Percentiles rank a stretch among this genome's conserved stretches.
Evolutionary conservation across 2,329 filamentous ascomycete species (phyloP).

Genomic region (Xylaria multiplex): DNA sequence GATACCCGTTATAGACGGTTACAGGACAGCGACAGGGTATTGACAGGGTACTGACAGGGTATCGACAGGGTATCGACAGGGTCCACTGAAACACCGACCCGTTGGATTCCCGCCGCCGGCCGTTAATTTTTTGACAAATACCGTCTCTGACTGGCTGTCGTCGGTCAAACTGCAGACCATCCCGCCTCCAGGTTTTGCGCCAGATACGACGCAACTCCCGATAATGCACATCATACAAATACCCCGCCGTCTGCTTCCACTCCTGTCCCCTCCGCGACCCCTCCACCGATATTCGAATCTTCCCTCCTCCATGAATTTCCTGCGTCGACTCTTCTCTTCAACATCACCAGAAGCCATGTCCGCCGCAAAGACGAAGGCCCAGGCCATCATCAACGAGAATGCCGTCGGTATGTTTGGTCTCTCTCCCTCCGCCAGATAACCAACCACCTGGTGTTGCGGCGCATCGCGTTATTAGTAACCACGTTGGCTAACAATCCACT

Average conservation of each 20-base stretch:
- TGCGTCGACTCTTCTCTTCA: slow-evolving; percentile 75
- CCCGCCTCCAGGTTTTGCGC: neutral
- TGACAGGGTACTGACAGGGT: too few relatives aligned
- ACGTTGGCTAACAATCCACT: slow-evolving; percentile 30
- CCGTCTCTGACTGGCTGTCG: slow-evolving; percentile 4
- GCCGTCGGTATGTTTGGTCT: slow-evolving; percentile 71
- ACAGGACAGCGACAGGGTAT: too few relatives aligned
- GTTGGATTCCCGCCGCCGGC: neutral
- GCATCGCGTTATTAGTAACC: neutral
- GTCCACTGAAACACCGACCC: slow-evolving; percentile 10
- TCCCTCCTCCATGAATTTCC: slow-evolving; percentile 55
- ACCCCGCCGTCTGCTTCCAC: slow-evolving; percentile 32
- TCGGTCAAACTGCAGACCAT: too few relatives aligned
- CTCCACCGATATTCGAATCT: slow-evolving; percentile 8
- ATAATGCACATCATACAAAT: slow-evolving; percentile 35
- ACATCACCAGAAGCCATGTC: slow-evolving; percentile 76
- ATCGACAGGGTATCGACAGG: neutral
- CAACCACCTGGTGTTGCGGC: neutral
- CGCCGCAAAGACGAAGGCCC: slow-evolving; percentile 82
- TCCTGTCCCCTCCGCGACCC: slow-evolving; percentile 15
- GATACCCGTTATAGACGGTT: too few relatives aligned
- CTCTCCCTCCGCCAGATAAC: too few relatives aligned
- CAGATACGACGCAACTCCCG: too few relatives aligned
- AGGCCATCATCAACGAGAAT: slow-evolving; percentile 89
- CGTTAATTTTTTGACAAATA: slow-evolving; percentile 5